phyloP scores from a whole-genome alignment of 106 monocot species.

The Phalaenopsis equestris region DNA sequence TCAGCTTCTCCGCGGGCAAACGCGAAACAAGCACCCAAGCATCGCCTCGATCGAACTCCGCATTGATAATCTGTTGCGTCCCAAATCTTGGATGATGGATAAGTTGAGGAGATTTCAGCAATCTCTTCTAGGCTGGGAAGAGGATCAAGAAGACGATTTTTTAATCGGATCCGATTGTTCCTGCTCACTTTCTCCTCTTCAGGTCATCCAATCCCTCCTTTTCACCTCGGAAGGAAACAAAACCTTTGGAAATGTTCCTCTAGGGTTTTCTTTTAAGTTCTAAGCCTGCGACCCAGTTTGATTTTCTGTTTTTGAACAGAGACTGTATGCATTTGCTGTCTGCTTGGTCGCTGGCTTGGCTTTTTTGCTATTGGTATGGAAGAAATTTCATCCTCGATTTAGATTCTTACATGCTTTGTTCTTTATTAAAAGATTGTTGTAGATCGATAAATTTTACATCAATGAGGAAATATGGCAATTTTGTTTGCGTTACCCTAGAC shows the following conservation, averaged over 20 bases:
- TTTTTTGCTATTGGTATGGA: constrained; percentile 71
- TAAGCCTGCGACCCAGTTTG: neutral
- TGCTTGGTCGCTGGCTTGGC: constrained; percentile 61
- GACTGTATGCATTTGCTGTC: constrained; percentile 63
- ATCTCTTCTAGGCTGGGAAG: constrained; percentile 34
- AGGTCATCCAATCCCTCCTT: constrained; percentile 27
- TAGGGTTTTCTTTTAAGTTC: neutral
- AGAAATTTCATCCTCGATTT: neutral
- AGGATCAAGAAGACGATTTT: constrained; percentile 48
- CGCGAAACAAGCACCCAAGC: neutral
- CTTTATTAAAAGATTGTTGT: neutral
- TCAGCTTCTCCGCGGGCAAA: too few relatives aligned
- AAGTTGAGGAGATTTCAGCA: constrained; percentile 35
- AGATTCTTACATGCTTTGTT: neutral
- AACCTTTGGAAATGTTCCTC: neutral
- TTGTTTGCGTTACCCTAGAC: neutral
- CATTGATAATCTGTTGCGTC: neutral
- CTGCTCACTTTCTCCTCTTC: constrained; percentile 58
- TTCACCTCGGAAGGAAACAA: neutral
- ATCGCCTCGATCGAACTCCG: neutral
- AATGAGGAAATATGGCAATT: neutral
- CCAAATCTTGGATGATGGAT: constrained; percentile 25
- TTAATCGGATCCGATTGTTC: constrained; percentile 44
- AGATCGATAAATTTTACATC: neutral
- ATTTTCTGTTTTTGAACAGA: constrained; percentile 37